A percentile compares a stretch with the other conserved stretches of the same genome.
Evolutionary conservation across 345 rosid species (phyloP).

Genomic region (Viola odorata): DNA sequence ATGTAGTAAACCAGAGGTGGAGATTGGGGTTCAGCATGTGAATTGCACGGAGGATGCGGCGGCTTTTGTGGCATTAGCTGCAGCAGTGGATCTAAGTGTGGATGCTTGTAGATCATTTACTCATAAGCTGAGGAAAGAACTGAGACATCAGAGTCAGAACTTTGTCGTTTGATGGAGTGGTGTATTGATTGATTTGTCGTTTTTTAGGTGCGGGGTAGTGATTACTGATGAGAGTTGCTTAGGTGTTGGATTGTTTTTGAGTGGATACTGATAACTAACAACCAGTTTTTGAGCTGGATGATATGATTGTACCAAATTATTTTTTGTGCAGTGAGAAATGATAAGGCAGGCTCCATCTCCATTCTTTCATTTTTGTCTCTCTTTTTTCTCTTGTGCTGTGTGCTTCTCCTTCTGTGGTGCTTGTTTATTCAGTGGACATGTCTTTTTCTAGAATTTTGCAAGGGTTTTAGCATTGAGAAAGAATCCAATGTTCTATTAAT

Average conservation of each 20-base stretch:
- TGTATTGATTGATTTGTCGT: slow-evolving; percentile 35
- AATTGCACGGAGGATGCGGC: slow-evolving; percentile 98
- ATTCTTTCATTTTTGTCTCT: neutral
- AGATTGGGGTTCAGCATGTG: slow-evolving; percentile 87
- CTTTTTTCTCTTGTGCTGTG: neutral
- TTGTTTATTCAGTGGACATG: neutral
- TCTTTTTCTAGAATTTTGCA: neutral
- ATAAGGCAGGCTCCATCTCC: slow-evolving; percentile 1
- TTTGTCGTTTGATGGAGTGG: slow-evolving; percentile 39
- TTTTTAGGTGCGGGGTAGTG: slow-evolving; percentile 13
- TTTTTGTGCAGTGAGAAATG: slow-evolving; percentile 25
- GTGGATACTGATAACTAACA: slow-evolving; percentile 11
- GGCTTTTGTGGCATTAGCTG: slow-evolving; percentile 80
- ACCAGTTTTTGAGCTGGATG: slow-evolving; percentile 41
- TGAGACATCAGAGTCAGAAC: slow-evolving; percentile 57
- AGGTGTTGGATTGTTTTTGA: slow-evolving; percentile 25
- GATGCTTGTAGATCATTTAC: slow-evolving; percentile 84
- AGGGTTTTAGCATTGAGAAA: neutral
- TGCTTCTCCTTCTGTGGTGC: neutral
- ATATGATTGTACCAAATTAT: slow-evolving; percentile 4
- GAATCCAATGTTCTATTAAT: slow-evolving; percentile 11
- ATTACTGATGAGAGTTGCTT: slow-evolving; percentile 12
- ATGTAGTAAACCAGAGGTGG: slow-evolving; percentile 63
- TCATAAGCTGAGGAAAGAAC: slow-evolving; percentile 76
- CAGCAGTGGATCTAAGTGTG: slow-evolving; percentile 93